Evolutionary conservation across 2,329 filamentous ascomycete species (phyloP), one percentile per base, ranked within the genome.

Genomic region (Beauveria pseudobassiana): DNA sequence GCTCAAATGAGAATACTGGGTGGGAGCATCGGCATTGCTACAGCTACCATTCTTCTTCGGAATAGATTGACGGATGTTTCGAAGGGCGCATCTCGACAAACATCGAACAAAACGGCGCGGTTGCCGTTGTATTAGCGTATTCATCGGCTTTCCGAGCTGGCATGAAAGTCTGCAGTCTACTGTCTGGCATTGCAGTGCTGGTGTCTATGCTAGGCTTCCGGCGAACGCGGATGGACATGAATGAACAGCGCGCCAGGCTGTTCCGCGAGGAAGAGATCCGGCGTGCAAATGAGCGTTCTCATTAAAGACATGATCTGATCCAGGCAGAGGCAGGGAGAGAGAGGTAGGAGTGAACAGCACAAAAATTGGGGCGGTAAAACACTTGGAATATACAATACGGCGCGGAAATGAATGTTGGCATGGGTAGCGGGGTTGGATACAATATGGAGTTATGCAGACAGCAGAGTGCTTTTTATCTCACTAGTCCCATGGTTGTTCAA

Each of bases 11-110:
- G 81, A 38, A 76, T 84, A 24, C 71, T 83, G 0, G 82, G 82
- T 5, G 81, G 82, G 6, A 82, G 80, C 62, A 71, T 84, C 30
- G 82, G 82, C 3, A 82, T 84, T 58, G 79, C 82, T 3, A 75
- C 78, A 1, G 83, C 80, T 22, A 78, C 81, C 1, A 77, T 78
- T 18, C 73, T 83, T 18, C 66, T 82, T 66, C 49, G 71, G 63
- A 55, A 73, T 67, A 65, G 72, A 71, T 48, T 69, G 7, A 62
- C 67, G 34, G 34, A 38, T 38, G 34, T 14, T 38, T 38, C 34
- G 14, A 61, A 62, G 40, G 45, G 63, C 8, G 18, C 6, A 26
- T 61, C 34, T 78, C 10, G 68, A 70, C 34, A 38, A 38, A 14
- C 12, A 12, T 0, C 52, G 64, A 0, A 60, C 61, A 14, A 72